Base-by-base conservation (phyloP, 1,284 basidiomycete genomes). In the Kalmanozyma brasiliensis region DNA sequence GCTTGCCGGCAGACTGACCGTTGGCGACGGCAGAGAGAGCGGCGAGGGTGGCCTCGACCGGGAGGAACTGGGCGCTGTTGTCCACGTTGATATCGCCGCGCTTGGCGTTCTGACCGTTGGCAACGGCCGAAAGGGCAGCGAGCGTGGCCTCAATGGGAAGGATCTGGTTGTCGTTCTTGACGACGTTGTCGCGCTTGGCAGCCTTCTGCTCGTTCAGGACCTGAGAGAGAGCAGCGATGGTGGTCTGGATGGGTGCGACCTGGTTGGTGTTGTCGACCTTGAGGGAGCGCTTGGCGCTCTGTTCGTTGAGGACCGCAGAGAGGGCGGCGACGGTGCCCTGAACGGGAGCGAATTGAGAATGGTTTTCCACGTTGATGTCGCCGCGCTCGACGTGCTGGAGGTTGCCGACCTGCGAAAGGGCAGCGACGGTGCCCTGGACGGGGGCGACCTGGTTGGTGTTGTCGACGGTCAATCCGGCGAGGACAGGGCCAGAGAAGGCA, bases 391-490 rank as follows among this genome's bases (percentile, higher is more conserved):
- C 52, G 42, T 32, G 19, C 42, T 68, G 65, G 38, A 59, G 61
- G 49, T 70, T 70, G 57, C n/a, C 53, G 30, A 70, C 61, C 46
- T 56, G 48, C 22, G 67, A 60, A 46, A 70, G 43, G 29, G 52
- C 43, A 36, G 61, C 67, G 29, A 53, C 43, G 11, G 67, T 70
- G 37, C 51, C 52, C 38, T 70, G 57, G 34, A 70, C 52, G 35
- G 67, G 67, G n/a, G 49, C 52, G 16, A 70, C 57, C 48, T 64
- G 61, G 61, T 61, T 64, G 52, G 51, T 29, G 67, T 65, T 70
- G 46, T 64, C 57, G 34, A 65, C 49, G 42, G 41, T 42, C 11
- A 35, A 20, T 41, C 49, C 52, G 44, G 60, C 60, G 41, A 69
- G 52, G 57, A 64, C 60, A 33, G 56, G 60, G 48, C 52, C 56